A percentile compares a stretch with the other conserved stretches of the same genome.
These are phyloP conservation scores for Paramecium sonneborni DNA, from an alignment of 73 alveolate genomes.

Conservation along the genomic window DNA sequence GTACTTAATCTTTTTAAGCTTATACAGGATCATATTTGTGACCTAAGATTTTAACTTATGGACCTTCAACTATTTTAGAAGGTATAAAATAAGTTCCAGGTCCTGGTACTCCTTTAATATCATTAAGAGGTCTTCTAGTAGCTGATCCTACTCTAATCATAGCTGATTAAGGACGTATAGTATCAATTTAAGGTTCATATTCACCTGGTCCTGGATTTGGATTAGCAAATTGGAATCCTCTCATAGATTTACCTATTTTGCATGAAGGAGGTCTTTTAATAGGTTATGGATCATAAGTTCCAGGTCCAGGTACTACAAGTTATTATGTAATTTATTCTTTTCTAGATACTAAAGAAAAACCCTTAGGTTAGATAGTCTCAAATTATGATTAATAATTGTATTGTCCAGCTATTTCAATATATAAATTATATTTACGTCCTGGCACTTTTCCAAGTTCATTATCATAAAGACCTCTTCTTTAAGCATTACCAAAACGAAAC, in stretches of 20 bases:
- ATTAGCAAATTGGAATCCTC: background rate
- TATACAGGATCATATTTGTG: constrained; percentile 50
- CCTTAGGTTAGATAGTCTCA: background rate
- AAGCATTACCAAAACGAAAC: constrained; percentile 19
- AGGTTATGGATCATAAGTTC: constrained; percentile 42
- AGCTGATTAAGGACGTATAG: constrained; percentile 24
- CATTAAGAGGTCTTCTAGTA: constrained; percentile 26
- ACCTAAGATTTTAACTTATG: constrained; percentile 40
- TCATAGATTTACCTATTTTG: constrained; percentile 15
- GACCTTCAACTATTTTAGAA: constrained; percentile 67
- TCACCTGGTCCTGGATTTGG: constrained; percentile 68
- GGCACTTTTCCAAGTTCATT: constrained; percentile 5
- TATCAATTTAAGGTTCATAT: constrained; percentile 36
- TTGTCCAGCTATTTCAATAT: background rate
- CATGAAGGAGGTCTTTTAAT: constrained; percentile 49
- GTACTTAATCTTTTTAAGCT: constrained; percentile 48
- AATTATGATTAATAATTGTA: background rate
- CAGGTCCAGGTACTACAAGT: constrained; percentile 49
- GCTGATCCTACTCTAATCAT: constrained; percentile 52
- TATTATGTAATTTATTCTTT: background rate
- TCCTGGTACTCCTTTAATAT: constrained; percentile 36
- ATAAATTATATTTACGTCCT: background rate
- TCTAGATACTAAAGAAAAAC: constrained; percentile 31
- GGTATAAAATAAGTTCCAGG: constrained; percentile 68
- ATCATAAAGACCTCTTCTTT: constrained; percentile 34